These are phyloP conservation scores for Parathielavia hyrcaniae DNA, from an alignment of 495 filamentous ascomycete genomes.

Conservation along the genomic window DNA sequence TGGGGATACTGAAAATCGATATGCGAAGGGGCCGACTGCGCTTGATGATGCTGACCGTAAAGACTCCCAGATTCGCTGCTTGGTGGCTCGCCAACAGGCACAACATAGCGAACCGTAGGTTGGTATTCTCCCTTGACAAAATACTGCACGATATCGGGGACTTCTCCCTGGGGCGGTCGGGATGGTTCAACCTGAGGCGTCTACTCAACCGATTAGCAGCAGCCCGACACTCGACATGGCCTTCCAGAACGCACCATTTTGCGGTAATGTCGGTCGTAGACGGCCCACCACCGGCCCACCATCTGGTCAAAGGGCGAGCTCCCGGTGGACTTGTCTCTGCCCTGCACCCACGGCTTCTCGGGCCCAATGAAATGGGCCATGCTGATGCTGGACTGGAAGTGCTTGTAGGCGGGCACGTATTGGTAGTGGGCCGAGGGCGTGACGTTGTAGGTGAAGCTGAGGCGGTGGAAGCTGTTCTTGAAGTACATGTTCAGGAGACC, in stretches of 20 bases:
- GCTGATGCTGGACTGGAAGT: conserved; percentile 81
- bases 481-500: conserved; percentile 95
- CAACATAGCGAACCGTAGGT: conserved; percentile 31
- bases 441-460: conserved; percentile 95
- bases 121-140: conserved; percentile 50
- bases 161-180: conserved; percentile 10
- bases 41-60: conserved; percentile 30
- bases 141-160: conserved; percentile 44
- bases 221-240: conserved; percentile 14
- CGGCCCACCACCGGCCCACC: conserved; percentile 78
- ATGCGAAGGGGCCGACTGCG: conserved; percentile 13
- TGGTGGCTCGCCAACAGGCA: conserved; percentile 29
- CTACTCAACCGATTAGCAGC: conserved; percentile 2
- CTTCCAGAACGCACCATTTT: conserved; percentile 37
- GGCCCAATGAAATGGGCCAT: conserved; percentile 90
- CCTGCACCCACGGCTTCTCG: conserved; percentile 81
- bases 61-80: conserved; percentile 3
- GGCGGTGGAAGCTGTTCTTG: conserved; percentile 66
- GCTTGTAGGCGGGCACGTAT: conserved; percentile 87
- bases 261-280: conserved; percentile 80
- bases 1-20: conserved; percentile 18
- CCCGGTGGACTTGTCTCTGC: conserved; percentile 51
- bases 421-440: conserved; percentile 93
- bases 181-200: conserved; percentile 7
- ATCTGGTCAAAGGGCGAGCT: conserved; percentile 71